Base-by-base conservation (phyloP, 495 filamentous ascomycete genomes). In the Talaromyces wortmannii region DNA sequence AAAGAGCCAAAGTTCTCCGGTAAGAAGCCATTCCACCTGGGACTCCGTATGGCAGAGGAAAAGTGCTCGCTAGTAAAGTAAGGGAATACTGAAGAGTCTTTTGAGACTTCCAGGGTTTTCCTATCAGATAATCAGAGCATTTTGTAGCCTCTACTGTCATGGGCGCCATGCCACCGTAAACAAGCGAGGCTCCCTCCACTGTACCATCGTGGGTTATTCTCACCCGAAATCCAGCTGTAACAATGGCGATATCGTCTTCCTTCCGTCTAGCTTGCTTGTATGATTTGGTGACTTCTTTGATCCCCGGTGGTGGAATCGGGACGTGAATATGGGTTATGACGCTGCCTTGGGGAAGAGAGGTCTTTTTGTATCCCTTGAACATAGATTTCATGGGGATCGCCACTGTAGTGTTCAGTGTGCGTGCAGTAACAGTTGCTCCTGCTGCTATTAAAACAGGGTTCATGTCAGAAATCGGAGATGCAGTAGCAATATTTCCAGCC, bases 1-100 rank as follows among this genome's bases (percentile, higher is more conserved):
- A 62, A 40, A 97, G 74, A 0, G 92, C 92, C 44, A 97, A 75
- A 10, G 91, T 90, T 61, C 94, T 96, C 18, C 92, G 78, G 69
- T 96, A 97, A 2, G 89, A 94, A 10, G 92, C 91, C 92, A 97
- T 97, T 42, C 92, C 92, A 56, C 92, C 92, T 0, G 91, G 91
- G 1, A 96, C 92, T 17, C 90, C 83, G 61, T 92, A 97, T 23
- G 78, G 74, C 8, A 97, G 73, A 63, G 91, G 78, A 61, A 97
- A 97, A 59, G 96, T 92, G 56, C 84, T 79, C 59, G 88, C 92
- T 52, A 97, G 23, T 23, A 23, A 23, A 23, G 23, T 23, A 23
- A 23, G 23, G 23, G 23, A 1, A 23, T 23, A 23, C 23, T 23
- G 23, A 72, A 0, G 90, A 86, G 61, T 81, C 86, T 89, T 96